Evolutionary conservation across 2,329 filamentous ascomycete species (phyloP).

Genomic region (Trichoderma arundinaceum): DNA sequence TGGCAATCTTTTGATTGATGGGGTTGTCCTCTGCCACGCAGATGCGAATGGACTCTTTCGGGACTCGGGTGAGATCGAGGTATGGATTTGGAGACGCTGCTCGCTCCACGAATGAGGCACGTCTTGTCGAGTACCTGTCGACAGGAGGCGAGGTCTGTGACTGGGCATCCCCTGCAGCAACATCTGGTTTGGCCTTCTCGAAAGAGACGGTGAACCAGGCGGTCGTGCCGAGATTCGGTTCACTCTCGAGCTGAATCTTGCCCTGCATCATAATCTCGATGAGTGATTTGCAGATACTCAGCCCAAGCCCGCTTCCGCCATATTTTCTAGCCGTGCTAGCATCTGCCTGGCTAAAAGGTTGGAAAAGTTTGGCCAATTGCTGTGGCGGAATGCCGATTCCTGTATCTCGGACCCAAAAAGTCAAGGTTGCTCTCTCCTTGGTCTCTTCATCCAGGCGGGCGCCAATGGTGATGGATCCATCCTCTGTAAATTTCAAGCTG

Average conservation of each 20-base stretch:
- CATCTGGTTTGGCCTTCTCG: slow-evolving; percentile 73
- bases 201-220: slow-evolving; percentile 85
- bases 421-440: slow-evolving; percentile 72
- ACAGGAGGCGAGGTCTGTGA: slow-evolving; percentile 46
- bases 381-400: slow-evolving; percentile 89
- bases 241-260: slow-evolving; percentile 79
- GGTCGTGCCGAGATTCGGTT: slow-evolving; percentile 71
- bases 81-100: slow-evolving; percentile 52
- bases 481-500: slow-evolving; percentile 91
- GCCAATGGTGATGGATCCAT: slow-evolving; percentile 83
- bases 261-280: slow-evolving; percentile 93
- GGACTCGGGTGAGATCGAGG: slow-evolving; percentile 73
- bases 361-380: slow-evolving; percentile 83
- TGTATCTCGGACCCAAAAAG: slow-evolving; percentile 86
- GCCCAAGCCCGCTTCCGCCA: slow-evolving; percentile 85
- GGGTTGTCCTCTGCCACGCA: slow-evolving; percentile 95
- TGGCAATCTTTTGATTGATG: slow-evolving; percentile 93
- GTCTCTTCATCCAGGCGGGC: slow-evolving; percentile 75
- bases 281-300: slow-evolving; percentile 93
- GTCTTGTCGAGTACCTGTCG: slow-evolving; percentile 44
- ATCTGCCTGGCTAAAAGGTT: slow-evolving; percentile 92
- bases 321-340: slow-evolving; percentile 89
- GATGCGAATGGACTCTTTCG: slow-evolving; percentile 78
- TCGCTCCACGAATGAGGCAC: slow-evolving; percentile 45
- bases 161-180: slow-evolving; percentile 61